phyloP scores from a whole-genome alignment of 2,329 filamentous ascomycete genomes.

The Xylariales sp. region DNA sequence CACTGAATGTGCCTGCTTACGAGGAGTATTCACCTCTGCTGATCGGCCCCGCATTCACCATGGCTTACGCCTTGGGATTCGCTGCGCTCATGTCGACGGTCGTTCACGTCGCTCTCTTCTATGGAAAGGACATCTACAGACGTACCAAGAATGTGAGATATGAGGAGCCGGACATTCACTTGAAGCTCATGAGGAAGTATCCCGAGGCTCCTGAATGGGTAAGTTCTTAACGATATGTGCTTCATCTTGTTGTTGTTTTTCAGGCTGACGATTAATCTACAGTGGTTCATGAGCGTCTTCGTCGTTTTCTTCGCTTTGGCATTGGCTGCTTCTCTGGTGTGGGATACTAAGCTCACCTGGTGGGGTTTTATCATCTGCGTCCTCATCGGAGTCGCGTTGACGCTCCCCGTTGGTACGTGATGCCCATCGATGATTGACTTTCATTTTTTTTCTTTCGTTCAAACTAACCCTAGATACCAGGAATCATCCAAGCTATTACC shows the following conservation, averaged over 20 bases:
- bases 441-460: conserved; percentile 12
- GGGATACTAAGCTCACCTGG: conserved; percentile 15
- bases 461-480: conserved; percentile 47
- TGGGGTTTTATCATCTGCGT: neutral
- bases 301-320: conserved; percentile 30
- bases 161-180: conserved; percentile 16
- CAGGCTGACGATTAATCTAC: no score
- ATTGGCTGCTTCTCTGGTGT: conserved; percentile 40
- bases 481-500: conserved; percentile 50
- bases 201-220: conserved; percentile 14
- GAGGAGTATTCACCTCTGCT: conserved; percentile 4
- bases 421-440: neutral
- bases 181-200: conserved; percentile 22
- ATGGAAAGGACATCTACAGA: conserved; percentile 15
- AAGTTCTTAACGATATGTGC: no score
- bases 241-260: no score
- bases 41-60: conserved; percentile 2
- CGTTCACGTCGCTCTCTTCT: conserved; percentile 18
- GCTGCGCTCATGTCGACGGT: conserved; percentile 4
- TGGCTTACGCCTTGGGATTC: conserved; percentile 4
- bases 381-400: neutral
- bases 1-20: conserved; percentile 16
- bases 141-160: conserved; percentile 4
- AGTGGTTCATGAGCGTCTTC: conserved; percentile 4
- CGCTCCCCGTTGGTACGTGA: neutral